Conservation (phyloP, 371 early-diverging fungal species). For the Conidiobolus incongruus region DNA sequence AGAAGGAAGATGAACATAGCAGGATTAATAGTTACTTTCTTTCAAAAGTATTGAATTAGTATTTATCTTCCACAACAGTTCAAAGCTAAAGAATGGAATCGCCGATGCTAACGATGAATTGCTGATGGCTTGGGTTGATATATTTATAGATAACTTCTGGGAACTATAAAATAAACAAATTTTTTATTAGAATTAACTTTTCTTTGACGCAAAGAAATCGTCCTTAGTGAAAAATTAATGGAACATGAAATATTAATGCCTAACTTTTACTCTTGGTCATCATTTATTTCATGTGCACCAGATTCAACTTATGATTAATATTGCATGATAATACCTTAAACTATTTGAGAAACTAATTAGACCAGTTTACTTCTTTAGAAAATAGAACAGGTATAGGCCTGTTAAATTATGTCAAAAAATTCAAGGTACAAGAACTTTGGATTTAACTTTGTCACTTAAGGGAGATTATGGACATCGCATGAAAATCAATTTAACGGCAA, state of each 20-base stretch:
- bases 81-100: no score
- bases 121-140: conserved; percentile 77
- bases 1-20: conserved; percentile 9
- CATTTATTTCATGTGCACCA: conserved; percentile 10
- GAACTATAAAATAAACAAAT: conserved; percentile 16
- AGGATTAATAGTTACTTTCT: not conserved
- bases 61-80: no score
- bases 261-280: conserved; percentile 6
- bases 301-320: not conserved
- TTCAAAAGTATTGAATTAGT: conserved; percentile 23
- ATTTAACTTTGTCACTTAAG: conserved; percentile 19
- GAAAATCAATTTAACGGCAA: conserved; percentile 31
- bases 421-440: conserved; percentile 17
- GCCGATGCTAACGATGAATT: conserved; percentile 10
- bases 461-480: conserved; percentile 18
- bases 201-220: conserved; percentile 63
- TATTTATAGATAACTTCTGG: conserved; percentile 76
- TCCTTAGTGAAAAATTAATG: conserved; percentile 20
- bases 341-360: not conserved
- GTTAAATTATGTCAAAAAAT: conserved; percentile 26
- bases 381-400: conserved; percentile 22
- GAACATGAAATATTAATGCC: conserved; percentile 9
- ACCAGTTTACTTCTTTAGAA: conserved; percentile 15
- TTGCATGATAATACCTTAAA: not conserved
- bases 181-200: conserved; percentile 49